phyloP scores from a whole-genome alignment of 139 green algal species.

The Chlamydomonas applanata region DNA sequence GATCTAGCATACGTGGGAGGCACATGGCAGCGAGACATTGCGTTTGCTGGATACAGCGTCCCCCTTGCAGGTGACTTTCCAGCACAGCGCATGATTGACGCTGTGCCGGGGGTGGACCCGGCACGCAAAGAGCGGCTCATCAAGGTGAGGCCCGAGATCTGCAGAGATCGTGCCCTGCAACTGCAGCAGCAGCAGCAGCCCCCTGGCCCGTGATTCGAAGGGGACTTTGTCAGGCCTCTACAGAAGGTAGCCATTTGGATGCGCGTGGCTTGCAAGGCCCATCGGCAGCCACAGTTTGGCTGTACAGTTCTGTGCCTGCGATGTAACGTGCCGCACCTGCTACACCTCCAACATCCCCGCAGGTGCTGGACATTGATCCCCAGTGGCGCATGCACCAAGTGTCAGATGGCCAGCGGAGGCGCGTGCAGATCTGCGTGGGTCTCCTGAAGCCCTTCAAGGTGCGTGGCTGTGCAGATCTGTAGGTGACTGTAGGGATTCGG shows the following conservation, averaged over 20 bases:
- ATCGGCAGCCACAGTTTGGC: background rate
- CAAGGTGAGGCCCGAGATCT: slow-evolving; percentile 40
- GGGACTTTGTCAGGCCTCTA: too few relatives aligned
- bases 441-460: slow-evolving; percentile 87
- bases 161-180: too few relatives aligned
- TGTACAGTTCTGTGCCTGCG: too few relatives aligned
- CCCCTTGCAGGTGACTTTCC: slow-evolving; percentile 91
- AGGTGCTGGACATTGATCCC: slow-evolving; percentile 85
- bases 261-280: too few relatives aligned
- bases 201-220: too few relatives aligned
- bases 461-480: too few relatives aligned
- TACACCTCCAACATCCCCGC: background rate
- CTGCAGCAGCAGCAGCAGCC: too few relatives aligned
- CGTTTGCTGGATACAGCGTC: slow-evolving; percentile 86
- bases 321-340: too few relatives aligned
- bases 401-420: slow-evolving; percentile 87
- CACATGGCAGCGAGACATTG: slow-evolving; percentile 92
- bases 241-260: too few relatives aligned
- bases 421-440: slow-evolving; percentile 91
- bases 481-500: too few relatives aligned
- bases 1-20: slow-evolving; percentile 90
- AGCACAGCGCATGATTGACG: slow-evolving; percentile 84
- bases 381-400: slow-evolving; percentile 79
- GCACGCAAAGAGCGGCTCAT: slow-evolving; percentile 66
- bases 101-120: slow-evolving; percentile 65